Conservation (phyloP, 2,329 filamentous ascomycete species). For the Rhynchosporium secalis region DNA sequence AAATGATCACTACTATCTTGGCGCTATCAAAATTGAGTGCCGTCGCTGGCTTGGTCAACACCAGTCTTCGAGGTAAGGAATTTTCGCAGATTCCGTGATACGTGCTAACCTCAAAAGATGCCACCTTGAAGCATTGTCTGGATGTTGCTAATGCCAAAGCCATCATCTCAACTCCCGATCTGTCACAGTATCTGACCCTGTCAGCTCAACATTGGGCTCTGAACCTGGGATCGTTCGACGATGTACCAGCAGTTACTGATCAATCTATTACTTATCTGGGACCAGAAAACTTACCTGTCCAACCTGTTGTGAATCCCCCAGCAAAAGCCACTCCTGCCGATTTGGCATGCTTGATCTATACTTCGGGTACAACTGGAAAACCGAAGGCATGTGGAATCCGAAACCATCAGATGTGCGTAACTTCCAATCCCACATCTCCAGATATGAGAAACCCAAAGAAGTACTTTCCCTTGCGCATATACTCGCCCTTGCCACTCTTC, state of each 20-base stretch:
- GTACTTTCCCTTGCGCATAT: slow-evolving; percentile 48
- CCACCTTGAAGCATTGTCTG: slow-evolving; percentile 48
- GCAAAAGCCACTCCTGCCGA: slow-evolving; percentile 42
- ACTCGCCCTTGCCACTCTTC: slow-evolving; percentile 50
- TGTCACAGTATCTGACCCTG: slow-evolving; percentile 40
- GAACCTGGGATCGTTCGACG: slow-evolving; percentile 42
- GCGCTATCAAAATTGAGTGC: slow-evolving; percentile 49
- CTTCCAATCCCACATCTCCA: slow-evolving; percentile 41
- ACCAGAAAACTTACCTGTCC: slow-evolving; percentile 23
- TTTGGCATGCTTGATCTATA: slow-evolving; percentile 46
- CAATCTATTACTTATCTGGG: slow-evolving; percentile 20
- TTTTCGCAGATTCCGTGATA: not conserved
- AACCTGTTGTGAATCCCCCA: slow-evolving; percentile 26
- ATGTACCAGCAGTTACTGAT: slow-evolving; percentile 12
- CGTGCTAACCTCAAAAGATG: slow-evolving; percentile 37
- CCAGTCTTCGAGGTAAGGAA: slow-evolving; percentile 46
- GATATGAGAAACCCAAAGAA: slow-evolving; percentile 43
- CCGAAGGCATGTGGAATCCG: slow-evolving; percentile 48
- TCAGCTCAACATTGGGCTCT: slow-evolving; percentile 42
- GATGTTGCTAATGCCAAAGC: slow-evolving; percentile 44
- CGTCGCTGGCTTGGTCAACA: slow-evolving; percentile 49
- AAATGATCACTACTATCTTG: slow-evolving; percentile 48
- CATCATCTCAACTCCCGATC: slow-evolving; percentile 48
- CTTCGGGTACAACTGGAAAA: slow-evolving; percentile 49
- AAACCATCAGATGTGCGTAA: slow-evolving; percentile 42